phyloP scores from a whole-genome alignment of 345 rosid genomes.

The Cardamine resedifolia region DNA sequence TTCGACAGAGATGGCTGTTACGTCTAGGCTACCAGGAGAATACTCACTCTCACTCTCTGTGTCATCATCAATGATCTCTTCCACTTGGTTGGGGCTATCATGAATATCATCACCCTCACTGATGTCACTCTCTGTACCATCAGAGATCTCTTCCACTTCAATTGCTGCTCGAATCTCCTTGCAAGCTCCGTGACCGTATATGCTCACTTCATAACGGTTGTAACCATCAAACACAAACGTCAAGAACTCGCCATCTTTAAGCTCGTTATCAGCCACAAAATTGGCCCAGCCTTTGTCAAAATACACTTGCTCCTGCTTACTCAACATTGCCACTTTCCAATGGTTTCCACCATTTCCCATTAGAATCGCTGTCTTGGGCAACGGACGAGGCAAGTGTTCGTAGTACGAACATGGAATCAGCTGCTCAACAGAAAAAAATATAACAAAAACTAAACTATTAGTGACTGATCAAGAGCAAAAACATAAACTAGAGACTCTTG shows the following conservation, averaged over 20 bases:
- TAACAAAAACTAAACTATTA: background rate
- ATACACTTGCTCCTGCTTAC: background rate
- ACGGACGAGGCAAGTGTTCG: no score
- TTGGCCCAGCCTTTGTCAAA: slow-evolving; percentile 3
- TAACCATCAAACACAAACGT: background rate
- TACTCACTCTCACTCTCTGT: background rate
- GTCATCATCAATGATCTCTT: no score
- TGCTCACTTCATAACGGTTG: slow-evolving; percentile 1
- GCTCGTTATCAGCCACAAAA: background rate
- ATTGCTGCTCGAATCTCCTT: background rate
- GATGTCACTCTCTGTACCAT: background rate
- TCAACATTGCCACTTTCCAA: background rate
- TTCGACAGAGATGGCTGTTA: background rate
- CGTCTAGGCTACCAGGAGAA: background rate
- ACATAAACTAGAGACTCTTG: background rate
- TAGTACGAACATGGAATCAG: no score
- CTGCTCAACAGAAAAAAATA: no score
- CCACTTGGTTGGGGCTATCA: no score
- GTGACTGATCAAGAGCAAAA: background rate
- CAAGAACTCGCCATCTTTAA: slow-evolving; percentile 1
- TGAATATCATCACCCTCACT: background rate
- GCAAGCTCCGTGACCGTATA: background rate
- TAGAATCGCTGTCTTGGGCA: no score
- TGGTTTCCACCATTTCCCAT: no score
- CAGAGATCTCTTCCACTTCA: background rate